These are phyloP conservation scores for Yamadazyma insecticola DNA, from an alignment of 805 yeast species.

Conservation along the genomic window DNA sequence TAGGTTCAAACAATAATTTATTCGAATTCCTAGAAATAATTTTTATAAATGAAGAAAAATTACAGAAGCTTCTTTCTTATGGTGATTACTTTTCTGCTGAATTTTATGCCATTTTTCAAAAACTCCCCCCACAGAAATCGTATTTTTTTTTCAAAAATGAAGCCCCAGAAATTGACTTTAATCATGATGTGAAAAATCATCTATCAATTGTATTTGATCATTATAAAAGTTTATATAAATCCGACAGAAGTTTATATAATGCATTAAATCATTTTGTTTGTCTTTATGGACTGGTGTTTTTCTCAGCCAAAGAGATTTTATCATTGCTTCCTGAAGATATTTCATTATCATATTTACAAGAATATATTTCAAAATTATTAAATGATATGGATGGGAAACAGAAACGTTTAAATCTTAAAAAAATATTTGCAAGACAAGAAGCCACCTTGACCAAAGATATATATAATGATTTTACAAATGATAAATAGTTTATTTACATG, in stretches of 20 bases:
- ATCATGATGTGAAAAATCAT: conserved; percentile 2
- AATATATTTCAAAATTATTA: conserved; percentile 19
- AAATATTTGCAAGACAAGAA: conserved; percentile 27
- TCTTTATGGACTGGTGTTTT: conserved; percentile 16
- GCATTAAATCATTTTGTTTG: conserved; percentile 27
- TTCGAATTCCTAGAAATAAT: conserved; percentile 7
- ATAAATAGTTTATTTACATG: conserved; percentile 1
- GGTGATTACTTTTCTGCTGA: conserved; percentile 35
- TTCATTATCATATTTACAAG: conserved; percentile 24
- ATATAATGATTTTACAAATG: conserved; percentile 18
- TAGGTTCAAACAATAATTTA: conserved; percentile 2
- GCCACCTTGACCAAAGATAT: conserved; percentile 16
- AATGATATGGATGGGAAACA: conserved; percentile 16
- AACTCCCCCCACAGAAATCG: conserved; percentile 13
- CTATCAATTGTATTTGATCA: conserved; percentile 14
- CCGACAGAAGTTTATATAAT: conserved; percentile 7
- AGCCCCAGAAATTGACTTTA: neutral
- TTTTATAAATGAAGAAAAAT: conserved; percentile 5
- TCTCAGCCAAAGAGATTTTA: conserved; percentile 22
- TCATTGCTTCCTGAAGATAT: conserved; percentile 24
- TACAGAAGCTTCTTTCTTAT: conserved; percentile 13
- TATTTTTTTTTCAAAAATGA: too few species aligned
- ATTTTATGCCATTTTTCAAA: conserved; percentile 17
- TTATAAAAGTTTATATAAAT: conserved; percentile 17
- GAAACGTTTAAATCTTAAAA: conserved; percentile 16